Conservation (phyloP, 441 rosid genomes). For the Bocquillonia castaneifolia region DNA sequence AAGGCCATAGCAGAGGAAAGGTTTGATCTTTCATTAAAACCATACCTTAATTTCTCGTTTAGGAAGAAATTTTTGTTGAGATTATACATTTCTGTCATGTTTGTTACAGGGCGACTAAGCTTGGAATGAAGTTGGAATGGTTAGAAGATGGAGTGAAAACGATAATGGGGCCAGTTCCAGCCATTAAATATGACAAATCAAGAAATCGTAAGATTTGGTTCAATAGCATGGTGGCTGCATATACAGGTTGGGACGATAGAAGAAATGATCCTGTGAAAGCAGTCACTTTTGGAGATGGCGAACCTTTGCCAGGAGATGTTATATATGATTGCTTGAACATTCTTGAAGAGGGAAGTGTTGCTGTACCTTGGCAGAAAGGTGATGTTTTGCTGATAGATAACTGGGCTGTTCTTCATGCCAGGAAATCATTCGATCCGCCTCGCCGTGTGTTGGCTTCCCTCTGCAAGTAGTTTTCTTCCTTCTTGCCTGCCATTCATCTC, state of each 20-base stretch:
- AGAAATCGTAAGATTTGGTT: conserved; percentile 82
- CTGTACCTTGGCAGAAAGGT: conserved; percentile 82
- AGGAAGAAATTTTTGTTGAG: too few species aligned
- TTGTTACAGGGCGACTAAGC: conserved; percentile 59
- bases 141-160: conserved; percentile 58
- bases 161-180: conserved; percentile 81
- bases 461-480: conserved; percentile 19
- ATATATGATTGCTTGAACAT: conserved; percentile 54
- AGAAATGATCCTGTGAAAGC: conserved; percentile 75
- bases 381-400: conserved; percentile 72
- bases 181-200: conserved; percentile 48
- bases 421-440: conserved; percentile 62
- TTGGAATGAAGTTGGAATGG: conserved; percentile 87
- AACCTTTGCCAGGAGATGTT: conserved; percentile 52
- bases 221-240: conserved; percentile 88
- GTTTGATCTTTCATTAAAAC: conserved; percentile 33
- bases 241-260: conserved; percentile 76
- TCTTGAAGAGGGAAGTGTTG: conserved; percentile 70
- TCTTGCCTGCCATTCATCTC: background rate
- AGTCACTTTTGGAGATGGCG: conserved; percentile 67
- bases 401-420: conserved; percentile 80
- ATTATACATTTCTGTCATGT: background rate
- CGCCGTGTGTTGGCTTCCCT: conserved; percentile 66
- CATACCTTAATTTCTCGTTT: too few species aligned
- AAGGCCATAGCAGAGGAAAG: conserved; percentile 64